Base-by-base conservation (phyloP, 257 asterid species). In the Prunella vulgaris region DNA sequence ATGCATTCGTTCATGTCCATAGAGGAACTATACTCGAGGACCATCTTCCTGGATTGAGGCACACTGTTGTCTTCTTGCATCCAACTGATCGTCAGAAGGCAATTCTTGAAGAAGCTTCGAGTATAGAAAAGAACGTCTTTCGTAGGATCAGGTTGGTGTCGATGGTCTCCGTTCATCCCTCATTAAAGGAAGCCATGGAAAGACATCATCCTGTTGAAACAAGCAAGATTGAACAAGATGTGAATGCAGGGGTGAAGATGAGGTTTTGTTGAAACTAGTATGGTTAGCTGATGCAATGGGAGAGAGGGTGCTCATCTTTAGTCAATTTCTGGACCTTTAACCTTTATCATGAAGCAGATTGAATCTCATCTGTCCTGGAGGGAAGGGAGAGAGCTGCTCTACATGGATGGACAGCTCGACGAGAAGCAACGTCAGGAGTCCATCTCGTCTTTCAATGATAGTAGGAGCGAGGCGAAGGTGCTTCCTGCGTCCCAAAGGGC, bases 91-190 rank as follows among this genome's bases (percentile, higher is more conserved):
- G 67, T 44, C 99, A 93, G 52, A 81, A 69, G 68, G 46, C 56
- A 8, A 68, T 82, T 2, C 78, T 90, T 7, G 53, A 63, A 77
- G 61, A 32, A 46, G 53, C n/a, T 4, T 77, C 84, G 4, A 20
- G 62, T 24, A 64, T 40, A 7, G 66, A 40, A 15, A 12, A 0
- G 3, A 18, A 12, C 3, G 10, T 66, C 10, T 66, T 90, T 5
- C 67, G 75, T 1, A 73, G 58, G 68, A 74, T 52, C 35, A 76
- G 64, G 40, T 42, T 79, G 32, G 83, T 87, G 67, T 78, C 97
- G 38, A 57, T 83, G 33, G 65, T 87, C 27, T 85, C 96, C 5
- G 84, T 90, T 9, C 98, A 93, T 66, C 98, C 96, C n/a, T 84
- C 92, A 0, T 42, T 93, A 7, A 64, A 74, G 27, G 58, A 75